Base-by-base conservation (phyloP, 2,329 filamentous ascomycete genomes). In the Lachnellula suecica region DNA sequence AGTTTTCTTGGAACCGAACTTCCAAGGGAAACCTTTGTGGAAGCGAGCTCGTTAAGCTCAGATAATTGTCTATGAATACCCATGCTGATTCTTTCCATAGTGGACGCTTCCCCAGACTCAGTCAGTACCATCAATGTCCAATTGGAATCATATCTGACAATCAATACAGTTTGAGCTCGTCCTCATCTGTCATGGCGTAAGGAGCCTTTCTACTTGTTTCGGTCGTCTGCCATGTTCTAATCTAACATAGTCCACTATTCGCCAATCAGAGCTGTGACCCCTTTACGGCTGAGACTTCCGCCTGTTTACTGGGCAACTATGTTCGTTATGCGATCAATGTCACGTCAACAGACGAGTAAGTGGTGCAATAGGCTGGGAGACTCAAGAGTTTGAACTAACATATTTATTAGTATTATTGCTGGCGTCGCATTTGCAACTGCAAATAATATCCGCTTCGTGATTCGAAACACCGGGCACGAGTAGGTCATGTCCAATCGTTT, bases 391-490 rank as follows among this genome's bases (percentile, higher is more conserved):
- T n/a, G n/a, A n/a, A n/a, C n/a, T n/a, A n/a, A n/a, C n/a, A n/a
- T n/a, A n/a, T n/a, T n/a, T n/a, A n/a, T n/a, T n/a, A n/a, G n/a
- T 44, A 53, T 68, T 15, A 45, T 48, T 22, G 64, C 70, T 13
- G 72, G 68, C 5, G 57, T 74, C 13, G 57, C 61, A 3, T 75
- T 74, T 51, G 71, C 70, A 6, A 51, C 52, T 41, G 51, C 53
- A 41, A 57, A 68, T 17, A 72, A 73, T 42, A 64, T 77, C 42
- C 70, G 74, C 1, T 65, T 77, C 2, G 71, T 73, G 25, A 73
- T 84, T 54, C 74, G 77, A 53, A 82, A 82, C 58, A 83, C 79
- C 0, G 80, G 79, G 2, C 80, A 84, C 61, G 79, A 82, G 54
- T 72, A 66, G 52, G 56, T 57, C 15, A 8, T 40, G 15, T 9